Evolutionary conservation across 1,284 basidiomycete genomes (phyloP).

Genomic region (Puccinia novopanici): DNA sequence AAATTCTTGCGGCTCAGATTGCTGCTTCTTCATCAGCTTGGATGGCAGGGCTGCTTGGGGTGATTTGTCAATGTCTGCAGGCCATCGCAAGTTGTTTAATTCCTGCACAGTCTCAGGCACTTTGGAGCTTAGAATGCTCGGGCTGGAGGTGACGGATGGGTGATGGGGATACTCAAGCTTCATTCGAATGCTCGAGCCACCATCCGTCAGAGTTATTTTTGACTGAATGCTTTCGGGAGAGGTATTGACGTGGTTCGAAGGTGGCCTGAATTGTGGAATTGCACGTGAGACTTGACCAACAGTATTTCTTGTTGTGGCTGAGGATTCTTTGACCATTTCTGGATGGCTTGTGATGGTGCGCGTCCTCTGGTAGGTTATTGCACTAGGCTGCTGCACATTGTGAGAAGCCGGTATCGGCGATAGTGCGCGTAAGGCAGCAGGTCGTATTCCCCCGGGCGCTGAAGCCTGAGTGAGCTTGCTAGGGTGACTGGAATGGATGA

Average conservation of each 20-base stretch:
- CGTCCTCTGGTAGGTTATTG: background rate
- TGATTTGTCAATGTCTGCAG: background rate
- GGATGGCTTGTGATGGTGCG: constrained; percentile 10
- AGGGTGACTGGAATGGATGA: background rate
- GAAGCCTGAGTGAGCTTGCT: background rate
- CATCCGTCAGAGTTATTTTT: constrained; percentile 13
- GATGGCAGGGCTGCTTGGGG: background rate
- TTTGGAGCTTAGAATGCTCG: background rate
- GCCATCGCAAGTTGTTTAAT: background rate
- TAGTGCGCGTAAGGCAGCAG: background rate
- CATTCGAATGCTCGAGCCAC: constrained; percentile 9
- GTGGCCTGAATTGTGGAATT: background rate
- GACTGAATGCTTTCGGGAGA: constrained; percentile 18
- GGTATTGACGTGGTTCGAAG: background rate
- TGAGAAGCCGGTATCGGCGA: background rate
- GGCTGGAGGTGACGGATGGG: background rate
- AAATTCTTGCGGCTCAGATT: background rate
- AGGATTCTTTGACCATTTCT: background rate
- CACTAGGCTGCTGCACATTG: background rate
- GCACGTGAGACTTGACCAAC: background rate
- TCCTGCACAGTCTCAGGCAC: background rate
- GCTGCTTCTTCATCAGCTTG: background rate
- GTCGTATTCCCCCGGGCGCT: background rate
- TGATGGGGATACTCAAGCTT: background rate
- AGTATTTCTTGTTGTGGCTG: background rate